A percentile compares a stretch with the other conserved stretches of the same genome.
These are phyloP conservation scores for Porphyrellus cyaneotinctus DNA, from an alignment of 768 basidiomycete species.

Conservation along the genomic window DNA sequence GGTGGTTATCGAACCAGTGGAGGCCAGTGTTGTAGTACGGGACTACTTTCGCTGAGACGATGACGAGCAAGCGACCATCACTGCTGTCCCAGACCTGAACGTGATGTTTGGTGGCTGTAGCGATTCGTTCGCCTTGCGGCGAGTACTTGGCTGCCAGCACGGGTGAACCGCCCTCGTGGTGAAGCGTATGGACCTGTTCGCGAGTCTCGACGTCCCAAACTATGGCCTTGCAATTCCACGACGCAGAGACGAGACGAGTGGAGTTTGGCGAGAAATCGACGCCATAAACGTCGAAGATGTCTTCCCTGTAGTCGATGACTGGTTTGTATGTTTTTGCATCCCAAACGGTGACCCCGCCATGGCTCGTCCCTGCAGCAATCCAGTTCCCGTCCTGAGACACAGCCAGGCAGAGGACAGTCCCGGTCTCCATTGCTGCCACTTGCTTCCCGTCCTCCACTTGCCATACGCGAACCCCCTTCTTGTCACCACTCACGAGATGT, in stretches of 20 bases:
- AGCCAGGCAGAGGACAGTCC: not conserved
- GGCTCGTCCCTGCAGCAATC: not conserved
- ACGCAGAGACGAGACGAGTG: no score
- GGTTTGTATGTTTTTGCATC: no score
- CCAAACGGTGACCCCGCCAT: no score
- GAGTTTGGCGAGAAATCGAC: no score
- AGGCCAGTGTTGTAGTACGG: not conserved
- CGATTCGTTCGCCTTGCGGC: not conserved
- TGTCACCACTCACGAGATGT: not conserved
- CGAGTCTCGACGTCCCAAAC: no score
- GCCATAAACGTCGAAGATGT: no score
- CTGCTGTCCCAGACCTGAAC: conserved; percentile 1
- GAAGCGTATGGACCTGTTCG: no score
- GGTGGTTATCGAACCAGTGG: not conserved
- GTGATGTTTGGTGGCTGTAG: not conserved
- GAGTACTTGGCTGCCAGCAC: not conserved
- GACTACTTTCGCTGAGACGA: not conserved
- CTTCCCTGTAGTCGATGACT: no score
- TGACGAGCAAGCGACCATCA: not conserved
- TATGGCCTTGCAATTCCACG: no score
- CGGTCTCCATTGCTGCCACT: not conserved
- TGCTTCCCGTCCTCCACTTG: not conserved
- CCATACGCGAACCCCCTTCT: not conserved
- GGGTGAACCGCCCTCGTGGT: no score
- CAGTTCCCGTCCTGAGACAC: not conserved